Evolutionary conservation across 108 stramenopile genomes (phyloP).

Genomic region (Fistulifera pelliculosa): DNA sequence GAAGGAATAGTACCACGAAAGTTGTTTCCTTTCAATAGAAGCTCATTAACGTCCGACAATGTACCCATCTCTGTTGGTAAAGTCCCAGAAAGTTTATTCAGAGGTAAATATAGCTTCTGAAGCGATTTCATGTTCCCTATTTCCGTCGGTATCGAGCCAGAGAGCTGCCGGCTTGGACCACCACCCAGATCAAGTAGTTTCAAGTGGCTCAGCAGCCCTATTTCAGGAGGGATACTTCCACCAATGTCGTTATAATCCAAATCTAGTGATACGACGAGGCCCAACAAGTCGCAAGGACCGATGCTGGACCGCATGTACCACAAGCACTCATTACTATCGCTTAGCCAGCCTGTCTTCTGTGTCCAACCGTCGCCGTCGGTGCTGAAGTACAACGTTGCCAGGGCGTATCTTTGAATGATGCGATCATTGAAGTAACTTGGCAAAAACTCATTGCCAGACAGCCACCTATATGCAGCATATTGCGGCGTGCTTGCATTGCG

Average conservation of each 20-base stretch:
- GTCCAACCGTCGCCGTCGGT: slow-evolving; percentile 18
- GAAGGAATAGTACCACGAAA: slow-evolving; percentile 2
- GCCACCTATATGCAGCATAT: slow-evolving; percentile 7
- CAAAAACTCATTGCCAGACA: background rate
- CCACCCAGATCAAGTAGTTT: slow-evolving; percentile 1
- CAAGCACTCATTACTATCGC: background rate
- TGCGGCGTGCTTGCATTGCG: slow-evolving; percentile 3
- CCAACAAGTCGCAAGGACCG: background rate
- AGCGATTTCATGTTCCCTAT: slow-evolving; percentile 42
- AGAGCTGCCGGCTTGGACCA: background rate
- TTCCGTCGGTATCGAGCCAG: slow-evolving; percentile 37
- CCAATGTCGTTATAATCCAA: background rate
- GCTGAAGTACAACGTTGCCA: slow-evolving; percentile 15
- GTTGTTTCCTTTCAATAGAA: slow-evolving; percentile 11
- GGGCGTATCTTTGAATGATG: slow-evolving; percentile 1
- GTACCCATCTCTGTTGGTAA: slow-evolving; percentile 43
- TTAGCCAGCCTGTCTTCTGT: slow-evolving; percentile 5
- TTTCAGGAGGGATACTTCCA: slow-evolving; percentile 3
- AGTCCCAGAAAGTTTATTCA: slow-evolving; percentile 44
- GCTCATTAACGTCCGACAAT: slow-evolving; percentile 17
- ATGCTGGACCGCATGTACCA: slow-evolving; percentile 3
- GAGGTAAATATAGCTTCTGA: slow-evolving; percentile 31
- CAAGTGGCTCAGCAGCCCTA: background rate
- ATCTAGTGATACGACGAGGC: background rate
- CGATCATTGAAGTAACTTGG: background rate